Evolutionary conservation across 208 protist genomes (phyloP).

Genomic region (Acanthamoeba comandoni): DNA sequence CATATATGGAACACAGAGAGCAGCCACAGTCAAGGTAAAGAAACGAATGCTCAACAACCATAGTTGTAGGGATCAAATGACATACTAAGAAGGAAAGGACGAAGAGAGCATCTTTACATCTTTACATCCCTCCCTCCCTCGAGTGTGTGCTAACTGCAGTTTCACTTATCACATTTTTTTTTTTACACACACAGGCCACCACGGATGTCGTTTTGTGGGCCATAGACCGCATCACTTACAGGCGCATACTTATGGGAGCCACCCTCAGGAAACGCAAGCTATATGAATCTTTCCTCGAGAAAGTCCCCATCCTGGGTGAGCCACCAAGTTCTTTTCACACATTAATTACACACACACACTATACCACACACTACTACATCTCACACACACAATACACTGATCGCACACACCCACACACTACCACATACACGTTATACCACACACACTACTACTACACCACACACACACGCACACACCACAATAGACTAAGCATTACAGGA

Average conservation of each 20-base stretch:
- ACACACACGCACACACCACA: not conserved
- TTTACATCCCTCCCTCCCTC: not conserved
- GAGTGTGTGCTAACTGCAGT: not conserved
- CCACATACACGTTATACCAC: no score
- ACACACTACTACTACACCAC: not conserved
- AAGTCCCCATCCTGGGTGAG: conserved; percentile 84
- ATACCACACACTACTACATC: not conserved
- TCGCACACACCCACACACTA: no score
- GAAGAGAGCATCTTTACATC: not conserved
- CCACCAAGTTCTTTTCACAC: not conserved
- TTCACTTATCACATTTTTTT: not conserved
- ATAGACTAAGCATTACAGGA: conserved; percentile 7
- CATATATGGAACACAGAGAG: conserved; percentile 87
- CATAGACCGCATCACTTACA: conserved; percentile 86
- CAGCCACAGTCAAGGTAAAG: conserved; percentile 86
- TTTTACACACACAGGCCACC: no score
- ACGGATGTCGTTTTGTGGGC: conserved; percentile 82
- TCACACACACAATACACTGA: not conserved
- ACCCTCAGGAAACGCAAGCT: conserved; percentile 83
- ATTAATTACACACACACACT: not conserved
- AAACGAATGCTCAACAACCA: not conserved
- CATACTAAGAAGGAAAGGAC: conserved; percentile 1
- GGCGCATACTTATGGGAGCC: conserved; percentile 85
- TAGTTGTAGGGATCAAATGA: not conserved
- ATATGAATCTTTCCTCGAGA: conserved; percentile 86